These are phyloP conservation scores for Geotrichum europaeum DNA, from an alignment of 1,139 yeast genomes.

Conservation along the genomic window DNA sequence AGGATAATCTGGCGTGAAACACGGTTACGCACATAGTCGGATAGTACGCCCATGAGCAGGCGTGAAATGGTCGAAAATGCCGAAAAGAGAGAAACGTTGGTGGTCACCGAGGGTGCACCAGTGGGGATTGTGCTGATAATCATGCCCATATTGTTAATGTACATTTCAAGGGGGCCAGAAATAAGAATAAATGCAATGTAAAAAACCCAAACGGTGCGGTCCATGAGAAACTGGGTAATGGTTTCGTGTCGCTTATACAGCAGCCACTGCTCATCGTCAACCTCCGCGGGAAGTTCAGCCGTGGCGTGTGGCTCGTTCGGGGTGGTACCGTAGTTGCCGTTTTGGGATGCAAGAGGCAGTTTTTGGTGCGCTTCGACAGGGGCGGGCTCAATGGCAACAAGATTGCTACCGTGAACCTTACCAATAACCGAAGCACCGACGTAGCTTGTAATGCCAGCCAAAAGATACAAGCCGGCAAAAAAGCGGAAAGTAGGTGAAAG, in stretches of 20 bases:
- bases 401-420: not conserved
- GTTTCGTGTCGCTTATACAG: slow-evolving; percentile 6
- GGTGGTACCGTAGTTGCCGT: not conserved
- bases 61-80: slow-evolving; percentile 57
- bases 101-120: slow-evolving; percentile 35
- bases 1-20: slow-evolving; percentile 31
- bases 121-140: slow-evolving; percentile 34
- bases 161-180: slow-evolving; percentile 84
- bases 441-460: slow-evolving; percentile 28
- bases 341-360: not conserved
- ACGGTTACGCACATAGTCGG: slow-evolving; percentile 43
- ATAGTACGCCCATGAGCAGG: slow-evolving; percentile 55
- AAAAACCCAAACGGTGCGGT: slow-evolving; percentile 60
- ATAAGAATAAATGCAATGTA: slow-evolving; percentile 58
- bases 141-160: slow-evolving; percentile 76
- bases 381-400: not conserved
- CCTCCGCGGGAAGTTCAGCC: not conserved
- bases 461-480: slow-evolving; percentile 44
- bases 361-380: not conserved
- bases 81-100: slow-evolving; percentile 52
- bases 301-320: not conserved
- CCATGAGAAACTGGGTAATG: slow-evolving; percentile 45
- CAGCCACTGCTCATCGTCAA: not conserved
- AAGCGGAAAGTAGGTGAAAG: slow-evolving; percentile 44
- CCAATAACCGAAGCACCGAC: slow-evolving; percentile 24